Base-by-base conservation (phyloP, 768 basidiomycete species). In the Naganishia randhawae region DNA sequence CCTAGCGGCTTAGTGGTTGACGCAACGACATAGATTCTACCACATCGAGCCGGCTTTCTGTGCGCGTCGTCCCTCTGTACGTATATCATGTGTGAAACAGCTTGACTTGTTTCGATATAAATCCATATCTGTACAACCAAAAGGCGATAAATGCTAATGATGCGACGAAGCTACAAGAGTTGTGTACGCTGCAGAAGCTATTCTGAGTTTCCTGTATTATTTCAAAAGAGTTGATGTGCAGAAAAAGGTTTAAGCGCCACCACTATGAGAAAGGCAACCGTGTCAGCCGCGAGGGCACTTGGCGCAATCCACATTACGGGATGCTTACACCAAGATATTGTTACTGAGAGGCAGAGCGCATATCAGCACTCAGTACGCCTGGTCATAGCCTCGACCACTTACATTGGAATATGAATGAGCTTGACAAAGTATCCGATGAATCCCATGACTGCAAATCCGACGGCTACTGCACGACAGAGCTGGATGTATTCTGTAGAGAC, bases 391-490 rank as follows among this genome's bases (percentile, higher is more conserved):
- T 14, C 25, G 19, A 68, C 41, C 33, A 86, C 93, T 83, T 73
- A 95, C 93, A 96, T 95, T 75, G 94, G 93, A 81, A 95, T 96
- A 82, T 97, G 93, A 74, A 98, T 93, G 72, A 97, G 87, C 82
- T 97, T 97, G 73, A 96, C 94, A 78, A 98, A 89, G 84, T 95
- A 99, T 17, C 96, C 96, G 80, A 99, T 93, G 85, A 97, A 95
- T 17, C 96, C 96, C 94, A 98, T 98, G 73, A 99, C 91, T 61
- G 89, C 92, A 77, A 99, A 99, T 16, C 96, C 96, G 70, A 98
- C 88, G 1, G 93, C 93, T 65, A 99, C 92, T 37, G 96, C 96
- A 79, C 88, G 89, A 83, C 89, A 98, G 72, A 99, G 94, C 79
- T 95, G 92, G 48, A 86, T 73, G 81, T 94, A 99, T 80, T 99